These are phyloP conservation scores for Penicillium canescens DNA, from an alignment of 495 filamentous ascomycete genomes.

Conservation along the genomic window DNA sequence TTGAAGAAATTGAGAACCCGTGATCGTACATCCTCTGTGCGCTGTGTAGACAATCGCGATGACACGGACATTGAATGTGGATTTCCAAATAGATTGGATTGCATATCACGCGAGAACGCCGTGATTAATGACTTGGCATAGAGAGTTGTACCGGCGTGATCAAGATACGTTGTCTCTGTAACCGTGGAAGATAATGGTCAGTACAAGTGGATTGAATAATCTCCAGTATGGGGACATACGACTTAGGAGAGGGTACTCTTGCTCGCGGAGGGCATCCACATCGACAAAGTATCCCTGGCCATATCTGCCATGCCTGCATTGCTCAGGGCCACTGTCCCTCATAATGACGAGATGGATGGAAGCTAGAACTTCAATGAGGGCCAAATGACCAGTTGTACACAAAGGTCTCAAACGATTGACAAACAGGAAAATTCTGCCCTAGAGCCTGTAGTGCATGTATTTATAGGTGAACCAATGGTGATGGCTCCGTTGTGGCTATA, in stretches of 20 bases:
- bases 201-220: background rate
- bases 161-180: constrained; percentile 77
- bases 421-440: no score
- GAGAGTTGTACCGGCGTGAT: constrained; percentile 87
- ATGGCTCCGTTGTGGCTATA: no score
- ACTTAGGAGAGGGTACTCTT: constrained; percentile 81
- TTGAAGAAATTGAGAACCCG: constrained; percentile 77
- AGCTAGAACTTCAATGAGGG: no score
- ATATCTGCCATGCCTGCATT: constrained; percentile 11
- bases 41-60: constrained; percentile 71
- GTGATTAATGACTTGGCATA: constrained; percentile 83
- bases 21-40: constrained; percentile 75
- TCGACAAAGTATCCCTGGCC: constrained; percentile 57
- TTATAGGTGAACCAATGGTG: no score
- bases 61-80: constrained; percentile 85
- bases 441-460: no score
- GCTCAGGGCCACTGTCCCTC: no score
- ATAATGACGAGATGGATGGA: no score
- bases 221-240: constrained; percentile 42
- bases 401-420: no score
- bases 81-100: constrained; percentile 80
- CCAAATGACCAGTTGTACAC: no score
- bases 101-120: constrained; percentile 72
- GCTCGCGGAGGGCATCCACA: constrained; percentile 66
- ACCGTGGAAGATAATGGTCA: background rate